Conservation (phyloP, 352 stramenopile genomes). For the Globisporangium cylindrosporum region DNA sequence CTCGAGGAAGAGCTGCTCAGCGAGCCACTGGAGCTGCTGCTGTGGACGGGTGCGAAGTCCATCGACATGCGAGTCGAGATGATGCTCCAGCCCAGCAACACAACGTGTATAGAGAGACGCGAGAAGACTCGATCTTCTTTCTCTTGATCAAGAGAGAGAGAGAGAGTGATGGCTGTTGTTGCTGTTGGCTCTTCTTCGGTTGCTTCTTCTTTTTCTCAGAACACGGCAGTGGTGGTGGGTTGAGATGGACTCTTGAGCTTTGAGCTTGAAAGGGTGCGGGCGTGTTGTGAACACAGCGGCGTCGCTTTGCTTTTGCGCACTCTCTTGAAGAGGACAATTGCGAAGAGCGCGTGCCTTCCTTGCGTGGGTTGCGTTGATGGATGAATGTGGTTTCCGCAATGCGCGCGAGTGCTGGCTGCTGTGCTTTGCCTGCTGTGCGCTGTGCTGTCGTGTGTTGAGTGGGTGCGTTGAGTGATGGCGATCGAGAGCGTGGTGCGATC, state of each 20-base stretch:
- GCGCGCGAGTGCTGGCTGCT: background rate
- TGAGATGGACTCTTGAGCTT: background rate
- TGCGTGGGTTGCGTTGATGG: background rate
- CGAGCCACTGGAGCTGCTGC: conserved; percentile 6
- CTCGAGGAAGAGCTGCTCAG: conserved; percentile 9
- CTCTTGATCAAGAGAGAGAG: background rate
- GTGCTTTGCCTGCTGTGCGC: background rate
- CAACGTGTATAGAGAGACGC: conserved; percentile 3
- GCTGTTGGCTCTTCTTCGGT: background rate
- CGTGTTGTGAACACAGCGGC: too few relatives aligned
- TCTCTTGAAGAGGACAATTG: too few relatives aligned
- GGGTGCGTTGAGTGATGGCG: background rate
- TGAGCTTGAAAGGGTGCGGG: conserved; percentile 8
- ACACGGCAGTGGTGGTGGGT: background rate
- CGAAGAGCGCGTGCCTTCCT: too few relatives aligned
- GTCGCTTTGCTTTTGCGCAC: background rate
- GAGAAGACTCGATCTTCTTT: background rate
- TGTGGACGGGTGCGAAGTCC: conserved; percentile 25
- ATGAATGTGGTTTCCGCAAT: conserved; percentile 12
- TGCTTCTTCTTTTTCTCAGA: conserved; percentile 6
- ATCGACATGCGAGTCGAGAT: conserved; percentile 17
- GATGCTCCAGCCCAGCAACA: background rate
- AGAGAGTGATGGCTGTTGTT: background rate
- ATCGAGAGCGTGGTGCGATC: conserved; percentile 1
- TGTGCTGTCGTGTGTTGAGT: background rate